Conservation (phyloP, 73 alveolate genomes). For the Paramecium octaurelia region DNA sequence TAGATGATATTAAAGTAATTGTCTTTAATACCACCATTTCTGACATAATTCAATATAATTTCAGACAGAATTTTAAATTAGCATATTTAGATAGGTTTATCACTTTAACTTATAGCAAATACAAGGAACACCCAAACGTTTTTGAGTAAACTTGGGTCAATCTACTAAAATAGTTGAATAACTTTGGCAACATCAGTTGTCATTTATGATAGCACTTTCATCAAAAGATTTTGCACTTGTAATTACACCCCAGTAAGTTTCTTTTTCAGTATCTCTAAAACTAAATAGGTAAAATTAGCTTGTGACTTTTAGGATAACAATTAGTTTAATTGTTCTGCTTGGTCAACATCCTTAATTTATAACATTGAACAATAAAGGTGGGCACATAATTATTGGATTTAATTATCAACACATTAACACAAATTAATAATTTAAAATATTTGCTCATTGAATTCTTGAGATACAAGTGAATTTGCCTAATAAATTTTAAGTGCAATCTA, state of each 20-base stretch:
- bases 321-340: not conserved
- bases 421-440: not conserved
- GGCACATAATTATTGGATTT: not conserved
- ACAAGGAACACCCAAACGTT: slow-evolving; percentile 16
- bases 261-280: not conserved
- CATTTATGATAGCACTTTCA: slow-evolving; percentile 3
- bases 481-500: not conserved
- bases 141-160: not conserved
- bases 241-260: not conserved
- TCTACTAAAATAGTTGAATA: not conserved
- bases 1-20: not conserved
- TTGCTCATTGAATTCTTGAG: slow-evolving; percentile 23
- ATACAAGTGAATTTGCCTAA: not conserved
- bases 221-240: not conserved
- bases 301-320: not conserved
- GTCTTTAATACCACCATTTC: not conserved
- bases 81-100: not conserved
- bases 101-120: not conserved
- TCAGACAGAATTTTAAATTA: not conserved
- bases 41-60: not conserved
- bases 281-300: not conserved
- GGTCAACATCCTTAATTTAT: not conserved
- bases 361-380: not conserved
- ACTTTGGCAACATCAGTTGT: slow-evolving; percentile 14
- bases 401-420: not conserved